phyloP scores from a whole-genome alignment of 345 rosid species.

The Fremontodendron californicum region DNA sequence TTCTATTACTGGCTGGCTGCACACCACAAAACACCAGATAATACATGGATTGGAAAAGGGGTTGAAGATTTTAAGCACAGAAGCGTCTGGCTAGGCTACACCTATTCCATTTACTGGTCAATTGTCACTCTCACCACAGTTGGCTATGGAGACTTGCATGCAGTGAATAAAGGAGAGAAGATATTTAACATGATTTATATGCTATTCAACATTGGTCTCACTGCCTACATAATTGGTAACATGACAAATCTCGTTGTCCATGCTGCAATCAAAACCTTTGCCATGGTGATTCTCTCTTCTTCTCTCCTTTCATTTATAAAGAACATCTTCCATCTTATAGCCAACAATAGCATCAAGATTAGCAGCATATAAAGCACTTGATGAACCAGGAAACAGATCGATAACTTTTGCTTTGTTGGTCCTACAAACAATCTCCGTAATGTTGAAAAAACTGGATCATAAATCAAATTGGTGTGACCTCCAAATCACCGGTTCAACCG shows the following conservation, averaged over 20 bases:
- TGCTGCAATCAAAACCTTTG: slow-evolving; percentile 54
- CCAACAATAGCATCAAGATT: not conserved
- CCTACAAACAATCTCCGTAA: not conserved
- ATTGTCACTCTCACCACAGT: slow-evolving; percentile 86
- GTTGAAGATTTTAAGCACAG: slow-evolving; percentile 53
- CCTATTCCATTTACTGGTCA: slow-evolving; percentile 92
- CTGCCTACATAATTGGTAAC: slow-evolving; percentile 84
- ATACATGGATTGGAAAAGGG: slow-evolving; percentile 73
- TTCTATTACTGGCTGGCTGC: slow-evolving; percentile 71
- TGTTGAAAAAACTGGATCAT: no score
- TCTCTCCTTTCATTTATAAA: not conserved
- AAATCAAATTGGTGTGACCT: no score
- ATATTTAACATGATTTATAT: slow-evolving; percentile 73
- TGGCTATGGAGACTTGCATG: slow-evolving; percentile 87
- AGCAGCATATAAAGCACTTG: not conserved
- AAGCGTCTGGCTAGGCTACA: slow-evolving; percentile 82
- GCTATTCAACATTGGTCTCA: slow-evolving; percentile 88
- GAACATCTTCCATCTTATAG: not conserved
- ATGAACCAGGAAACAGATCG: not conserved
- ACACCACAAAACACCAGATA: slow-evolving; percentile 32
- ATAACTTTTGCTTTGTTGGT: not conserved
- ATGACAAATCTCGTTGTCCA: slow-evolving; percentile 95
- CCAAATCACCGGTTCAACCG: no score
- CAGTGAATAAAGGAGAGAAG: slow-evolving; percentile 66
- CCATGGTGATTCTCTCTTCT: slow-evolving; percentile 47